Evolutionary conservation across 768 basidiomycete species (phyloP).

Genomic region (Harrya chromipes): DNA sequence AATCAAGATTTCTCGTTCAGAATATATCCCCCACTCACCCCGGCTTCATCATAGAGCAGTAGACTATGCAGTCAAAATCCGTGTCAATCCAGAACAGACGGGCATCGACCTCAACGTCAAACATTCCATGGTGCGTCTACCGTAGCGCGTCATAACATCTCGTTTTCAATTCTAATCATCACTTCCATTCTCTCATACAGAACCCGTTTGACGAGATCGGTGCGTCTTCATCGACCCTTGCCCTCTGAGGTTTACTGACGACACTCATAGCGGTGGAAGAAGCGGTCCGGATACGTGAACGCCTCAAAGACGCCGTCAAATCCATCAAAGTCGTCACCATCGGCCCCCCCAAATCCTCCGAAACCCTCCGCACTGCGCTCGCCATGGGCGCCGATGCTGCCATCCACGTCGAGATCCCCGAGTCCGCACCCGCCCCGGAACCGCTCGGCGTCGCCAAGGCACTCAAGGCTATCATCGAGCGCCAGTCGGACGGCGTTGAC

Average conservation of each 20-base stretch:
- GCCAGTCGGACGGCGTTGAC: conserved; percentile 62
- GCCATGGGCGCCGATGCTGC: conserved; percentile 97
- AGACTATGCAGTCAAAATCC: conserved; percentile 98
- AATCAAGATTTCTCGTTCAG: not conserved
- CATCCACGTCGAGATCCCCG: conserved; percentile 85
- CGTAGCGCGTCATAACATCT: too few species aligned
- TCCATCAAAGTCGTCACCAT: conserved; percentile 93
- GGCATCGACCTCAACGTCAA: conserved; percentile 97
- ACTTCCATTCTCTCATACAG: conserved; percentile 38
- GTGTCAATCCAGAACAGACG: conserved; percentile 91
- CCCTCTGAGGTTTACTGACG: not conserved
- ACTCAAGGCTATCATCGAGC: conserved; percentile 70
- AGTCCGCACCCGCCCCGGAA: conserved; percentile 71
- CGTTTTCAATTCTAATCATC: too few species aligned
- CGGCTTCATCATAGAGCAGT: conserved; percentile 58
- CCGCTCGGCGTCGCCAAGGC: conserved; percentile 90
- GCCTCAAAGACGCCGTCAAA: conserved; percentile 69
- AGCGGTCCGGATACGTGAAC: conserved; percentile 90
- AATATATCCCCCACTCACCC: not conserved
- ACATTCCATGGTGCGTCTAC: conserved; percentile 86
- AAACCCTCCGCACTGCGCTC: conserved; percentile 91
- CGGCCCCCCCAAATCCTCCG: conserved; percentile 84
- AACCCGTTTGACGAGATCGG: conserved; percentile 99
- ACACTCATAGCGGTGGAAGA: conserved; percentile 81
- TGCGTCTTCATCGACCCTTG: conserved; percentile 27